Conservation (phyloP, 768 basidiomycete genomes). For the Naganishia onofrii region DNA sequence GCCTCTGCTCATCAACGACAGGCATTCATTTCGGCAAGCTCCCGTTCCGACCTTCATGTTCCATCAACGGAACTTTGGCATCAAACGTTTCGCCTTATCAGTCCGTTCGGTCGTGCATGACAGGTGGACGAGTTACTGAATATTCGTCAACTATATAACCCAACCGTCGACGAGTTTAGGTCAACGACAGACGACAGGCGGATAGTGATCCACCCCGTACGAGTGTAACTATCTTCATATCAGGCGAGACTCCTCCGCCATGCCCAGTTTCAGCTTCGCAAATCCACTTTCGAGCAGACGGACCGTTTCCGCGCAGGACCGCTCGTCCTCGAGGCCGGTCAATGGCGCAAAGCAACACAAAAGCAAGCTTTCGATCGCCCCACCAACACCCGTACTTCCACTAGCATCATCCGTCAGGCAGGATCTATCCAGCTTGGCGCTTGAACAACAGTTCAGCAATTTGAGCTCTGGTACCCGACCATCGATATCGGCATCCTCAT, state of each 20-base stretch:
- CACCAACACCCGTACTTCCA: neutral
- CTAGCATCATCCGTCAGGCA: neutral
- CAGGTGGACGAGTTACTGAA: neutral
- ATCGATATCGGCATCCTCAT: slow-evolving; percentile 14
- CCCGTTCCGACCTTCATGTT: neutral
- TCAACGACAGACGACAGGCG: neutral
- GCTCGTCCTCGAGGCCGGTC: neutral
- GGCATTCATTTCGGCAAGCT: neutral
- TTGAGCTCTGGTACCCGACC: neutral
- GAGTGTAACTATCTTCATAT: too few relatives aligned
- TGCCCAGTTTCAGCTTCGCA: slow-evolving; percentile 16
- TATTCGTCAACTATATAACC: neutral
- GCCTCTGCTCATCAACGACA: neutral
- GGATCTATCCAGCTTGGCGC: neutral
- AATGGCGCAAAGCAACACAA: slow-evolving; percentile 18
- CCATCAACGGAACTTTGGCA: neutral
- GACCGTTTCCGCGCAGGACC: neutral
- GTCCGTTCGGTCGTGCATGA: neutral
- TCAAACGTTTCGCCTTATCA: neutral
- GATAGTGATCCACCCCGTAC: too few relatives aligned
- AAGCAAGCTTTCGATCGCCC: slow-evolving; percentile 12
- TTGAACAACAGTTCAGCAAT: slow-evolving; percentile 9
- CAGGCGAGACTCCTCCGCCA: neutral
- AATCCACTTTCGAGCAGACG: slow-evolving; percentile 16
- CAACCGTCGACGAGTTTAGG: neutral